Percentiles rank a stretch among this genome's conserved stretches.
Conservation (phyloP, 257 asterid genomes). For the Phtheirospermum japonicum region DNA sequence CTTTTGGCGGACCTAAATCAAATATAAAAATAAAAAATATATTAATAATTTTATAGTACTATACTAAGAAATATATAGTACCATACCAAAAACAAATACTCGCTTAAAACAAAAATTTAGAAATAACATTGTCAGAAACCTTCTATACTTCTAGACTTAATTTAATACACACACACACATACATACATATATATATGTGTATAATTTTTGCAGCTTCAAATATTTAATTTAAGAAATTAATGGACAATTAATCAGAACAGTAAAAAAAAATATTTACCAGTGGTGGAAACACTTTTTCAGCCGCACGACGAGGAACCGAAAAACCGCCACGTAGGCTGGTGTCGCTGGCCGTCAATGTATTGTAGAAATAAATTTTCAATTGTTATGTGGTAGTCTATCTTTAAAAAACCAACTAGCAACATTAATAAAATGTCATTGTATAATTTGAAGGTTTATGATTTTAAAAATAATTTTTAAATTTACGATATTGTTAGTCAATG, state of each 20-base stretch:
- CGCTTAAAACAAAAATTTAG: not conserved
- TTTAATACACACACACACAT: too few relatives aligned
- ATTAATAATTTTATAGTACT: not conserved
- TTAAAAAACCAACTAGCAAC: too few relatives aligned
- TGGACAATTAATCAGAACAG: not conserved
- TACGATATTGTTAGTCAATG: too few relatives aligned
- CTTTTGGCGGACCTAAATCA: constrained; percentile 71
- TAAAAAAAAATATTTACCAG: constrained; percentile 38
- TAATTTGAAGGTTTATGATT: too few relatives aligned
- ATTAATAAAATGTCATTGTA: too few relatives aligned
- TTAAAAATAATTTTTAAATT: too few relatives aligned
- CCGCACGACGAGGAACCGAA: constrained; percentile 89
- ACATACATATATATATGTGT: too few relatives aligned
- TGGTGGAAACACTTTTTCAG: constrained; percentile 85
- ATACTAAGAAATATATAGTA: constrained; percentile 4
- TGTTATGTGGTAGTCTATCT: too few relatives aligned
- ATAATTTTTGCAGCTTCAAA: too few relatives aligned
- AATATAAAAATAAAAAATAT: constrained; percentile 10
- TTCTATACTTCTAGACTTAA: too few relatives aligned
- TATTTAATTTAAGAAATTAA: not conserved
- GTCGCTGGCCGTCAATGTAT: constrained; percentile 76
- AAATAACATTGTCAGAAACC: too few relatives aligned
- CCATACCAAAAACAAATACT: too few relatives aligned
- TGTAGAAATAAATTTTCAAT: constrained; percentile 89
- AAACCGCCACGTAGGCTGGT: constrained; percentile 87